Evolutionary conservation across 371 early-diverging fungal species (phyloP), one percentile per base, ranked within the genome.

Genomic region (Mucor irregularis): DNA sequence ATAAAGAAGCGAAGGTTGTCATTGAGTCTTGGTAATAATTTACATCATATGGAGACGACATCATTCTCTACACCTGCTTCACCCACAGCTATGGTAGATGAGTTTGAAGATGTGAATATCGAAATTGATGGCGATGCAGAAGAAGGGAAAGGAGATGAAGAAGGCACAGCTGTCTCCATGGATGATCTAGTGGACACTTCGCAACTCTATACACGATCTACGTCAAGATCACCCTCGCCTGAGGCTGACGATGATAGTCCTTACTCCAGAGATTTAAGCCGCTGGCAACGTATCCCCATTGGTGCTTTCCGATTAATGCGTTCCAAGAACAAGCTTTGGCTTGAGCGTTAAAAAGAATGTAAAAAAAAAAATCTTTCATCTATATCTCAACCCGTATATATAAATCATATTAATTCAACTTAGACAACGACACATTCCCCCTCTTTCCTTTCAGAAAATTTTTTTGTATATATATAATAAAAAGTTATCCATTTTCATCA

Each of bases 231-330:
- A 1, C 82, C 82, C 1, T 80, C 81, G 8, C 81, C 80, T 13
- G 75, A 73, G 16, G 52, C 64, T 3, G 75, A 61, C 42, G 71
- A 73, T 29, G 66, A 72, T 47, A n/a, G n/a, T 42, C 64, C 73
- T 16, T 67, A 73, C 31, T 69, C 74, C 7, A 72, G 75, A 60
- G 84, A 84, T 29, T 46, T 84, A 37, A 73, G 76, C 54, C 80
- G 82, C 25, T 84, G 84, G 84, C 75, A 84, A 35, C 77, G 81
- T 24, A 78, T 82, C 9, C 84, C 84, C 9, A 84, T 84, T 44
- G 80, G 84, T 40, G 81, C 82, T 6, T 84, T 82, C 58, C 72
- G 84, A 34, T 55, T 71, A 46, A 70, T 76, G 68, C 58, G 76
- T 34, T 67, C 73, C 10, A 73, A 72, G 48, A 76, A 76, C 47